Base-by-base conservation (phyloP, 2,329 filamentous ascomycete genomes). In the Penicillium fuscoglaucum region DNA sequence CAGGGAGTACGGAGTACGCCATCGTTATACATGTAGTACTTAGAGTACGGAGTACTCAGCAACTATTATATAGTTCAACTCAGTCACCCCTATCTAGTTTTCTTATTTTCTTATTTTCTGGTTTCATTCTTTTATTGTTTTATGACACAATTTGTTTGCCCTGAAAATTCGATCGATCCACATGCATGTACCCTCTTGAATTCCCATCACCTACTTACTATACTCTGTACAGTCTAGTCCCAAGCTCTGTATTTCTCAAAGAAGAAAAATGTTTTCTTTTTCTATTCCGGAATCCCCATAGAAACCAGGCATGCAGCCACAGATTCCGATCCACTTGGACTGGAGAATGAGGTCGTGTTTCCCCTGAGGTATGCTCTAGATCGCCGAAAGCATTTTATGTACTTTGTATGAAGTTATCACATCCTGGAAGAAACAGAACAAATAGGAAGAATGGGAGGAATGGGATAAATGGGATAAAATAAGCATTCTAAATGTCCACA, bases 281-380 rank as follows among this genome's bases (percentile, higher is more conserved):
- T 29, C 24, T 48, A 54, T 54, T 58, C 37, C 44, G 29, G 13
- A 21, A 53, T 58, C 51, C n/a, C 50, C 50, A 54, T 58, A 54
- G 55, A 54, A 58, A 58, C 55, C 21, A 54, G 44, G 24, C 12
- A 58, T 58, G 50, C 35, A 43, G 43, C 17, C 7, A 33, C 21
- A 21, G 13, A 54, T 54, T 54, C 29, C 43, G 29, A 54, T 54
- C 50, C 41, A 57, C 49, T 35, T 45, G 24, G 3, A 48, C 7
- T 19, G 50, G 12, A 39, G 52, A 48, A 54, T 52, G 47, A 35
- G 17, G n/a, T 13, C 5, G 15, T 40, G 10, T 40, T 10, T 12
- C n/a, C 41, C 6, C 21, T 40, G 9, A 40, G 35, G 35, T 41
- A 50, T 55, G 52, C 43, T 26, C 39, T 21, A 29, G 48, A 50